Evolutionary conservation across 176 grass and related monocot genomes (phyloP).

Genomic region (Raddia guianensis): DNA sequence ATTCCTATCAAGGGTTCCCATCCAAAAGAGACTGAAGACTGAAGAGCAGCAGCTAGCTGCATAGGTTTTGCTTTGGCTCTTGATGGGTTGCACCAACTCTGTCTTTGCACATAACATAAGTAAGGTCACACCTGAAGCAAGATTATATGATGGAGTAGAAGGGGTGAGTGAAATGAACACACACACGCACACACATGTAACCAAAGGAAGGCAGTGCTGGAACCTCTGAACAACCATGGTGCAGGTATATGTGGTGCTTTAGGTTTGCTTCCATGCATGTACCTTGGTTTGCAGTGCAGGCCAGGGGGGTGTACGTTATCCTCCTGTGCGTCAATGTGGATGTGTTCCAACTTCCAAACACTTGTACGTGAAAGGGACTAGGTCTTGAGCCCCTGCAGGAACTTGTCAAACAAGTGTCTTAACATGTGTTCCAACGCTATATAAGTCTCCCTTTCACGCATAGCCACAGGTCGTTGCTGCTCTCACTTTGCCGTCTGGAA

Average conservation of each 20-base stretch:
- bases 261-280: neutral
- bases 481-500: slow-evolving; percentile 15
- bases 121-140: slow-evolving; percentile 51
- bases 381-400: slow-evolving; percentile 35
- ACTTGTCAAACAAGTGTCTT: slow-evolving; percentile 50
- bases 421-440: neutral
- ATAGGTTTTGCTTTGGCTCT: slow-evolving; percentile 28
- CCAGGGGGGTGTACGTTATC: neutral
- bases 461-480: neutral
- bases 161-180: slow-evolving; percentile 35
- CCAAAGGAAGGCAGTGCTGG: slow-evolving; percentile 1
- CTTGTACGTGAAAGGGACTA: slow-evolving; percentile 37
- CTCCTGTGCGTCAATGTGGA: slow-evolving; percentile 29
- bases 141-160: neutral
- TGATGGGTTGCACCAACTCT: slow-evolving; percentile 46
- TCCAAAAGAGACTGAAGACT: neutral
- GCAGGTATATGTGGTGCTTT: neutral
- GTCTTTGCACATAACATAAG: slow-evolving; percentile 55
- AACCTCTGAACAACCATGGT: slow-evolving; percentile 36
- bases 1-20: no score
- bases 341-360: slow-evolving; percentile 48
- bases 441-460: neutral
- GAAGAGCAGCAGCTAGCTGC: neutral
- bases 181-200: slow-evolving; percentile 25
- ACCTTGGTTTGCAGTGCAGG: slow-evolving; percentile 24